A percentile compares a stretch with the other conserved stretches of the same genome.
Conservation (phyloP, 2,329 filamentous ascomycete genomes). For the Arthroderma uncinatum region DNA sequence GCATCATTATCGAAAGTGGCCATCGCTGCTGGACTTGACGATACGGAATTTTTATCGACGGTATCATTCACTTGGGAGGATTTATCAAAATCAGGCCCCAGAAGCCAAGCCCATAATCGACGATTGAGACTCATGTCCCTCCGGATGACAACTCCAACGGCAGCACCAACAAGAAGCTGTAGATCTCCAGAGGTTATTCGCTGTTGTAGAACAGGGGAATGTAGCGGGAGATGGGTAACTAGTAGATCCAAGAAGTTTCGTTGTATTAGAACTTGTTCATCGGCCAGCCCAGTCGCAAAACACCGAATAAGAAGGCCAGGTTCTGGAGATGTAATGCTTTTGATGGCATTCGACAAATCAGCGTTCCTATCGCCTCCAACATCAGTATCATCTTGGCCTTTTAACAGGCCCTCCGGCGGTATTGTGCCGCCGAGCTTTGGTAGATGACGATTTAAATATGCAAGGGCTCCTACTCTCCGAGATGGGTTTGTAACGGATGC, state of each 20-base stretch:
- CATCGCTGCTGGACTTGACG: constrained; percentile 21
- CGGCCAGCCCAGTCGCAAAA: constrained; percentile 78
- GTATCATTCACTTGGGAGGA: constrained; percentile 29
- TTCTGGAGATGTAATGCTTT: constrained; percentile 57
- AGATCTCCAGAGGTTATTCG: constrained; percentile 64
- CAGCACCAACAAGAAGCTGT: constrained; percentile 68
- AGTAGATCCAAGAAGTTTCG: constrained; percentile 87
- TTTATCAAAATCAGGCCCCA: constrained; percentile 58
- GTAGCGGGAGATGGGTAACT: constrained; percentile 77
- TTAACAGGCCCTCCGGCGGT: constrained; percentile 8
- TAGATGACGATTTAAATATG: constrained; percentile 68
- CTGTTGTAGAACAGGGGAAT: constrained; percentile 67
- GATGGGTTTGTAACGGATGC: constrained; percentile 83
- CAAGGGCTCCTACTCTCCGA: constrained; percentile 72
- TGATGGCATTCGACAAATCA: constrained; percentile 29
- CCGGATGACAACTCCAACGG: constrained; percentile 73
- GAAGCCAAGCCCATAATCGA: constrained; percentile 88
- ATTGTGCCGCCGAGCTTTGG: constrained; percentile 52
- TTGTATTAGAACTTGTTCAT: constrained; percentile 84
- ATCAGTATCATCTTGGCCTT: constrained; percentile 17
- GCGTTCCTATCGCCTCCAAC: constrained; percentile 15
- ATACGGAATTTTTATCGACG: constrained; percentile 21
- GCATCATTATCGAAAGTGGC: constrained; percentile 33
- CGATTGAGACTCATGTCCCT: constrained; percentile 96
- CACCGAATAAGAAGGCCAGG: constrained; percentile 81